Evolutionary conservation across 2,329 filamentous ascomycete genomes (phyloP), one percentile per base, ranked within the genome.

Genomic region (Didymosphaeria variabile): DNA sequence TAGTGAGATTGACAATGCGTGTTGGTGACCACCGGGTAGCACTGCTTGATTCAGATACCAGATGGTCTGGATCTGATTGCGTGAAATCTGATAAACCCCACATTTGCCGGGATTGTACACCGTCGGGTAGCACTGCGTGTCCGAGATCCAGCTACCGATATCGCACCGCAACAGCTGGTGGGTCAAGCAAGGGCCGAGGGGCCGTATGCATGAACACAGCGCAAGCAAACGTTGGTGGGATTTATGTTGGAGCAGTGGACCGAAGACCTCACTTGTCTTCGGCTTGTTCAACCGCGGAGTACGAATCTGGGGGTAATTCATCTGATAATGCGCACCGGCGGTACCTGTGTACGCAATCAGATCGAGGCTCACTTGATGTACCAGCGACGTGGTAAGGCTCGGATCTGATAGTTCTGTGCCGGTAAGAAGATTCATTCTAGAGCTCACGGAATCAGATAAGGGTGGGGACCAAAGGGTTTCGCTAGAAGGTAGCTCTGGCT

Each of bases 61-160:
- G 38, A 53, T 46, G 38, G n/a, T 23, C 36, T n/a, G 5, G 17
- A 51, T 51, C 31, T 21, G 55, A 49, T 57, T 19, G 54, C 19
- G 17, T 26, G 3, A 19, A 13, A 58, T 58, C 55, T 44, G 55
- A 58, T 58, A 58, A 50, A 44, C 47, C 55, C 55, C 47, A 34
- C 36, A 21, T 42, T 58, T 47, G 34, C 42, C 55, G 45, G 23
- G 26, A 29, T 6, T 29, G 26, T n/a, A n/a, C n/a, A n/a, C n/a
- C n/a, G n/a, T 15, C 36, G 12, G 13, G 36, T 38, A 29, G 26
- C 1, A 29, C 17, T 38, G 36, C 10, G 54, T 23, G 17, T 26
- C 15, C 38, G 38, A 40, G 17, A 19, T 19, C 2, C 38, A 40
- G 38, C 38, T n/a, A 40, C 54, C 54, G 54, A 47, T 42, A 40